phyloP scores from a whole-genome alignment of 2,329 filamentous ascomycete species.

The Seiridium cupressi region DNA sequence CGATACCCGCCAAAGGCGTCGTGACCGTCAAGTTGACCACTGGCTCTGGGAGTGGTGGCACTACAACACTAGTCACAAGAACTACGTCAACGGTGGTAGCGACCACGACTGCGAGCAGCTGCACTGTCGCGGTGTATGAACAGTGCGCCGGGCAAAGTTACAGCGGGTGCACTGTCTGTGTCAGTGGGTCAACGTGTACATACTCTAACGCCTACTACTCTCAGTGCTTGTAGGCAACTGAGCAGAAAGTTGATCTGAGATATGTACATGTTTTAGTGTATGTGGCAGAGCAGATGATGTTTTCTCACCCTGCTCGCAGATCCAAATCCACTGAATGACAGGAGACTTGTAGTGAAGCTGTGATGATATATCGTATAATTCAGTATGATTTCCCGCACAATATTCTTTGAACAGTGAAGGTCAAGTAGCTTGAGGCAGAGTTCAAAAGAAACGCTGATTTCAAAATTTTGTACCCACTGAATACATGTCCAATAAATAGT shows the following conservation, averaged over 20 bases:
- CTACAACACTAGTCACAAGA: not conserved
- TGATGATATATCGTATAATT: too few species aligned
- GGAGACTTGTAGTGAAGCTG: too few species aligned
- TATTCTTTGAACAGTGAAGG: too few species aligned
- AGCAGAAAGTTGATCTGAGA: not conserved
- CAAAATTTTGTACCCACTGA: too few species aligned
- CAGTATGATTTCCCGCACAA: too few species aligned
- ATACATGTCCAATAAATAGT: too few species aligned
- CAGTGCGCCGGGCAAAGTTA: not conserved
- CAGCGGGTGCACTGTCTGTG: not conserved
- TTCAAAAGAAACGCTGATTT: too few species aligned
- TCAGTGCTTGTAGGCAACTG: not conserved
- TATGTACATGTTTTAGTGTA: too few species aligned
- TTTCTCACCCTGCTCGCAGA: too few species aligned
- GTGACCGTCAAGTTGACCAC: constrained; percentile 16
- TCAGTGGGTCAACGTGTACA: not conserved
- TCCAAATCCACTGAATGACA: too few species aligned
- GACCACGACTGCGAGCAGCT: not conserved
- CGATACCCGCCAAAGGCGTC: constrained; percentile 14
- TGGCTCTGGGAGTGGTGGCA: not conserved
- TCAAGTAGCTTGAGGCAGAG: too few species aligned
- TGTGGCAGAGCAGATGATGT: too few species aligned
- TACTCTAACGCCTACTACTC: not conserved
- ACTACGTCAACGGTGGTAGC: not conserved
- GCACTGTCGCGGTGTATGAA: not conserved